Conservation (phyloP, 2,329 filamentous ascomycete genomes). For the Colletotrichum costaricense region DNA sequence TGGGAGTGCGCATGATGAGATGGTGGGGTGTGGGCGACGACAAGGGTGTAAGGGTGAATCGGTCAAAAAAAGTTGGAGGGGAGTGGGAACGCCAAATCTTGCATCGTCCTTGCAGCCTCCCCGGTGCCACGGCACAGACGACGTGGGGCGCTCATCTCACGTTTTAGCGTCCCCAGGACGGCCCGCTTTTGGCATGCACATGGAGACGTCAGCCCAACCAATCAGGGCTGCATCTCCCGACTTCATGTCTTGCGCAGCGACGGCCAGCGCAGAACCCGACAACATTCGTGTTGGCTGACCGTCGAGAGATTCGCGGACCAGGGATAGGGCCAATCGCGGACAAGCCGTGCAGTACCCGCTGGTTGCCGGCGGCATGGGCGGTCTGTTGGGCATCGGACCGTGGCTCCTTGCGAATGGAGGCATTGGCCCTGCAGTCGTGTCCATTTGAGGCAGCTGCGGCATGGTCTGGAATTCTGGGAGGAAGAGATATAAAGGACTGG, state of each 20-base stretch:
- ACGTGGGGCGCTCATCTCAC: background rate
- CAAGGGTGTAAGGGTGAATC: no score
- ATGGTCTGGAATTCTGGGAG: background rate
- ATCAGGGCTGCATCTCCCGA: background rate
- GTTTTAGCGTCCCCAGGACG: background rate
- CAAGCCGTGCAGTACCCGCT: background rate
- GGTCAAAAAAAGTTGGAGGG: no score
- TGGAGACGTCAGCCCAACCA: background rate
- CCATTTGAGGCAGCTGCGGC: background rate
- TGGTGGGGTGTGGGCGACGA: no score
- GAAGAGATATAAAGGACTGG: background rate
- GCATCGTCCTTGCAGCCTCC: background rate
- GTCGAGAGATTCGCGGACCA: background rate
- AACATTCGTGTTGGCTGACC: background rate
- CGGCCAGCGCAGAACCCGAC: background rate
- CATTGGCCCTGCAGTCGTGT: background rate
- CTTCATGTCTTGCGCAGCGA: background rate
- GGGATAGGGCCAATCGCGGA: background rate
- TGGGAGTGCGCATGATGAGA: no score
- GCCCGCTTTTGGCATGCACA: background rate
- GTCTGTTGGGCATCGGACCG: background rate
- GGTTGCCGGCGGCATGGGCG: background rate
- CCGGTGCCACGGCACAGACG: background rate
- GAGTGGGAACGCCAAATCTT: no score
- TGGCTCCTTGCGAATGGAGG: background rate